These are phyloP conservation scores for Yamadazyma blattariae DNA, from an alignment of 1,139 yeast species.

Conservation along the genomic window DNA sequence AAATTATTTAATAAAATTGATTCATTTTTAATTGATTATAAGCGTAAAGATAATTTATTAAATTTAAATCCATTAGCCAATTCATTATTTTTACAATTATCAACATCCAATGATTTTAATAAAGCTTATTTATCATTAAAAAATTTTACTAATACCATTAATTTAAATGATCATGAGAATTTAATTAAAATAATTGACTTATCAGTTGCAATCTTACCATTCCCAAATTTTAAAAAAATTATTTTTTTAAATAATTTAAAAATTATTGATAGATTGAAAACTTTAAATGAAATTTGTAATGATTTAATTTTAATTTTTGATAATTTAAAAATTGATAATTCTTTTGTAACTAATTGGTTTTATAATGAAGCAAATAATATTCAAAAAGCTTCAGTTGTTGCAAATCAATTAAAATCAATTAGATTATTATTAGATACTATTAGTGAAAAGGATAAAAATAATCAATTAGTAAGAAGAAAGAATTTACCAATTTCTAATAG, in stretches of 20 bases:
- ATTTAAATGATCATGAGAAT: constrained; percentile 21
- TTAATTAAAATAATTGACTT: constrained; percentile 47
- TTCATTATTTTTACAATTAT: constrained; percentile 53
- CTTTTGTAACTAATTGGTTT: constrained; percentile 45
- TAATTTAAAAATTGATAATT: constrained; percentile 29
- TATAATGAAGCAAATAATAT: constrained; percentile 48
- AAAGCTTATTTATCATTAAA: constrained; percentile 40
- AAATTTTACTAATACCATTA: constrained; percentile 24
- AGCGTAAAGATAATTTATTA: constrained; percentile 36
- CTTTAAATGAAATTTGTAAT: constrained; percentile 29
- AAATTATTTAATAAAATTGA: constrained; percentile 41
- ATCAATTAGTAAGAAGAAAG: constrained; percentile 17
- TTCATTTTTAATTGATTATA: constrained; percentile 40
- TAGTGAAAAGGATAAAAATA: constrained; percentile 23
- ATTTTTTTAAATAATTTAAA: constrained; percentile 35
- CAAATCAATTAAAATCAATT: constrained; percentile 58
- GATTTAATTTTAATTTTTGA: constrained; percentile 36
- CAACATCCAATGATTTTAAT: constrained; percentile 43
- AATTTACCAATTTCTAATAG: constrained; percentile 2
- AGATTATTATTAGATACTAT: constrained; percentile 54
- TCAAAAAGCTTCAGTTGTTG: constrained; percentile 57
- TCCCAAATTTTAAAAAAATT: constrained; percentile 47
- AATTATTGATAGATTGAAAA: constrained; percentile 30
- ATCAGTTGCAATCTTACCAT: constrained; percentile 59
- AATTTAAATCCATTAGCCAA: constrained; percentile 62